Base-by-base conservation (phyloP, 345 rosid genomes). In the Triadica sebifera region DNA sequence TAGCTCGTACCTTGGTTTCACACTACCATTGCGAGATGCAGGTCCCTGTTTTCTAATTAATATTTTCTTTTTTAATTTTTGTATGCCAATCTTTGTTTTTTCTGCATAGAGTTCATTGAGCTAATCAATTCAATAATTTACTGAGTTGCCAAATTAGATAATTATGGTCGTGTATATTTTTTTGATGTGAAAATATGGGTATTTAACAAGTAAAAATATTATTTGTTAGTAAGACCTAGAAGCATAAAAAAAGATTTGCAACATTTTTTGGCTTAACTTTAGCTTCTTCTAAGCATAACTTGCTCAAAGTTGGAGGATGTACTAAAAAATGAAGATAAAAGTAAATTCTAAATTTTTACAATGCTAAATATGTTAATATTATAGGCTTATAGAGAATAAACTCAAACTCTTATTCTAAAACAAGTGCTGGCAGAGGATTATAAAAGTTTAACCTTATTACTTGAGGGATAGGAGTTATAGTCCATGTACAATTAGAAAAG, bases 1-100 rank as follows among this genome's bases (percentile, higher is more conserved):
- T 95, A 19, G 92, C 98, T 29, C 96, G 97, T 53, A 81, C 88
- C 47, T 79, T 95, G 85, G 93, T n/a, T 93, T 82, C 94, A 98
- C 45, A 91, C 98, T 61, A 91, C 93, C 69, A 83, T 95, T 73
- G 89, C 99, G 0, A 89, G 98, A 90, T 95, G 99, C 93, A 85
- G 43, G 94, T 68, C 24, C 11, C 24, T 56, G 25, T 55, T 55
- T 20, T 13, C 38, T 70, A 34, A 22, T 45, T 8, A 37, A 12
- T 47, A 3, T 25, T 29, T 6, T 69, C 1, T 52, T 19, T 3
- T 13, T 50, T 8, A 5, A 6, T 65, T 65, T 8, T 17, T 59
- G 39, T 50, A 34, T 59, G 64, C 17, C 11, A 11, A 19, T 63
- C 10, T 17, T 7, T 59, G 5, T 12, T 12, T 4, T 34, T 24